Conservation (phyloP, 495 filamentous ascomycete species). For the Neurospora sp. region DNA sequence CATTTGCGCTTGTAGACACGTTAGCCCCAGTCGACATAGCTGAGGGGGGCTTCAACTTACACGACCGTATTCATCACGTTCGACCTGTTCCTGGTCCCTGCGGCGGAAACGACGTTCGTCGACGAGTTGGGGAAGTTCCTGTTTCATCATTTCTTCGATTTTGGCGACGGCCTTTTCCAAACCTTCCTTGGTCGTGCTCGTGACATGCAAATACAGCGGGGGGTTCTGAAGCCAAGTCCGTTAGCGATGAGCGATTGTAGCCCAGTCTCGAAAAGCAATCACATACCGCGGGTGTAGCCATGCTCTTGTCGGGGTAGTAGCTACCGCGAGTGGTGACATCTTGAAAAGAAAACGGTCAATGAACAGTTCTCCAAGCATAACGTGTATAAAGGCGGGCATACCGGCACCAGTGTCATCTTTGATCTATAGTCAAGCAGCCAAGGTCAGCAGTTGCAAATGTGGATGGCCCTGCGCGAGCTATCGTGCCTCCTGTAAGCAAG, state of each 20-base stretch:
- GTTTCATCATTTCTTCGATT: conserved; percentile 92
- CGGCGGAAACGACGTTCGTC: conserved; percentile 91
- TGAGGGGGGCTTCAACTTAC: conserved; percentile 40
- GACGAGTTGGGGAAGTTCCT: conserved; percentile 89
- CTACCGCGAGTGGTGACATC: conserved; percentile 97
- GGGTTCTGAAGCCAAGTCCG: conserved; percentile 57
- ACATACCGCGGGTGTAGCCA: conserved; percentile 80
- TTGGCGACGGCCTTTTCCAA: conserved; percentile 76
- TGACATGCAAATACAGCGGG: conserved; percentile 89
- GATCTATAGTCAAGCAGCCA: conserved; percentile 88
- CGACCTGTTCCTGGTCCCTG: conserved; percentile 82
- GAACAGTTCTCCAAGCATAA: conserved; percentile 42
- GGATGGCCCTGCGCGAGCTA: conserved; percentile 60
- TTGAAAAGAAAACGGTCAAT: conserved; percentile 56
- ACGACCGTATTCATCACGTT: conserved; percentile 88
- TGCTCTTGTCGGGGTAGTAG: conserved; percentile 94
- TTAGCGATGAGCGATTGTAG: background rate
- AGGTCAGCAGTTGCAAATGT: conserved; percentile 98
- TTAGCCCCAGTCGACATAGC: background rate
- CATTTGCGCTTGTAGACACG: conserved; percentile 69
- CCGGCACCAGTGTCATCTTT: conserved; percentile 99
- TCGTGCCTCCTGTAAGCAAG: conserved; percentile 77
- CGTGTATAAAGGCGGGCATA: conserved; percentile 58
- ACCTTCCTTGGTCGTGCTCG: conserved; percentile 83
- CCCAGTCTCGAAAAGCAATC: background rate